Evolutionary conservation across 805 yeast species (phyloP), one percentile per base, ranked within the genome.

Genomic region (Wickerhamiella kurtzmanii): DNA sequence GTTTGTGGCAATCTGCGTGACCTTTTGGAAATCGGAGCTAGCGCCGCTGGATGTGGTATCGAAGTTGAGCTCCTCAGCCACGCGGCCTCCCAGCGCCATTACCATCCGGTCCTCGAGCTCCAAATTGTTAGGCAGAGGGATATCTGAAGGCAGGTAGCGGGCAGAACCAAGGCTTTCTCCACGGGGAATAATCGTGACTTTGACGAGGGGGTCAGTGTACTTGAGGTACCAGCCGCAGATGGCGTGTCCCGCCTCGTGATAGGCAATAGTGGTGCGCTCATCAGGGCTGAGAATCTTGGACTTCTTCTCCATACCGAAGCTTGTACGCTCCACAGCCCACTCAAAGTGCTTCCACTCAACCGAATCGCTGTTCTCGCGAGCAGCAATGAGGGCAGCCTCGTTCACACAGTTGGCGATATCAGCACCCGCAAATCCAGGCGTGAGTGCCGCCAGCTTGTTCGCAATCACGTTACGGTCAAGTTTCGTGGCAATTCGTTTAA

Each of bases 161-260:
- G 98, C 98, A 63, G 94, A 92, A 19, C 99, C 99, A 45, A 92
- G 72, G 2, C 97, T 95, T 65, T 82, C 92, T 15, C 97, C 97
- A 58, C 97, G 76, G 32, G 96, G 96, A 51, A 87, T 84, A 55
- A 87, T 87, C 18, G 94, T 82, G n/a, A 87, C 96, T 64, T 87
- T 87, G 49, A 88, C 74, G 50, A 87, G 68, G 5, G 96, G 96
- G 62, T 87, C 95, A 9, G 96, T 96, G 66, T 68, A 78, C 65
- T 79, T 75, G 60, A 87, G 71, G 61, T 70, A 85, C 96, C 96
- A 88, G 19, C 96, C 96, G 65, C 95, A 83, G 43, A 87, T 81
- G 3, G 96, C 96, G 63, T 87, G 96, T 0, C 96, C 96, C 1
- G 96, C 96, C 66, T 87, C 96, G 64, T 87, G 96, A 61, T 83